phyloP scores from a whole-genome alignment of 169 alveolate genomes.

The Perkinsus olseni region DNA sequence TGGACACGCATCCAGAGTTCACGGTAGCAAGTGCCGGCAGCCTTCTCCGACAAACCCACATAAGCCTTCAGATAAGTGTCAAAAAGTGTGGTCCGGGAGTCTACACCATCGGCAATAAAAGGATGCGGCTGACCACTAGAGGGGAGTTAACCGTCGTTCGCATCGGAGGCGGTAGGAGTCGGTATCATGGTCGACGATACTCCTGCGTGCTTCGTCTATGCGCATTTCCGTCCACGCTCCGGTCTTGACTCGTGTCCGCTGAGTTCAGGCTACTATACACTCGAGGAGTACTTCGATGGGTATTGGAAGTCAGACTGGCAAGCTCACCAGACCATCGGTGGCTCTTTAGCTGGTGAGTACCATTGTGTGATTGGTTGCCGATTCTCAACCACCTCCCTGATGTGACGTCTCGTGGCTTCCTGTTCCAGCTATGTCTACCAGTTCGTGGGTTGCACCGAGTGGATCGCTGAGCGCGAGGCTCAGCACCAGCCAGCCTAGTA shows the following conservation, averaged over 20 bases:
- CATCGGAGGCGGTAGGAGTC: neutral
- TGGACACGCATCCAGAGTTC: neutral
- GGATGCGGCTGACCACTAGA: neutral
- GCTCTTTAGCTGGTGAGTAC: neutral
- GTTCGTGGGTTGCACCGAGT: neutral
- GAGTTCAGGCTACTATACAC: neutral
- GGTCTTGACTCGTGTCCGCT: too few species aligned
- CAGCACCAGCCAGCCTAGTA: neutral
- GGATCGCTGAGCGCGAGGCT: neutral
- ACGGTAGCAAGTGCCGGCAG: neutral
- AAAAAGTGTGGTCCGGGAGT: neutral
- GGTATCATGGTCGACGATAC: neutral
- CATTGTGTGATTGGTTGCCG: too few species aligned
- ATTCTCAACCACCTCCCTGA: neutral
- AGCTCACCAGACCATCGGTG: neutral
- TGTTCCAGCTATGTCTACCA: neutral
- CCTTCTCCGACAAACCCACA: too few species aligned
- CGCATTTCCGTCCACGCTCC: too few species aligned
- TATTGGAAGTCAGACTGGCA: neutral
- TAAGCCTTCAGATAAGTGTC: neutral
- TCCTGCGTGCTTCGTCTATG: neutral
- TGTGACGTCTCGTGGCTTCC: neutral
- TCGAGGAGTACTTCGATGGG: neutral
- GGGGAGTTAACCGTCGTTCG: neutral
- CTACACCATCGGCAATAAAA: neutral